Evolutionary conservation across 768 basidiomycete genomes (phyloP).

Genomic region (Mrakia frigida): DNA sequence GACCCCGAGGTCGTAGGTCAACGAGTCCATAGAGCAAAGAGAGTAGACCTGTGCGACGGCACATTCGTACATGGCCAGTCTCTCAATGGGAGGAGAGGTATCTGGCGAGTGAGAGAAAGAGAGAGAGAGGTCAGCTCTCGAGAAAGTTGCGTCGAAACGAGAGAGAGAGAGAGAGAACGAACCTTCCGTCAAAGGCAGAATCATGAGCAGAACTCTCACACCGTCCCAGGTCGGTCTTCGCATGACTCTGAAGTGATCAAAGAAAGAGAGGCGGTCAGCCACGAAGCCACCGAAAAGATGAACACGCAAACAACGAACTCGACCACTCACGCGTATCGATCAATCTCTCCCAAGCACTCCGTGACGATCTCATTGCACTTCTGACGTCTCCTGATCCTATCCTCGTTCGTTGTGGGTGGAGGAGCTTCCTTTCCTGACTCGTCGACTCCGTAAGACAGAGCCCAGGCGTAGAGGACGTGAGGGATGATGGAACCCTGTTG

Average conservation of each 20-base stretch:
- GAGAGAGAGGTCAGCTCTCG: background rate
- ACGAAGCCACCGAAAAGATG: background rate
- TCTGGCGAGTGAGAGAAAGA: constrained; percentile 41
- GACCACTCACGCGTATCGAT: constrained; percentile 47
- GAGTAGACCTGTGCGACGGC: constrained; percentile 75
- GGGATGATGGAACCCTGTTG: constrained; percentile 60
- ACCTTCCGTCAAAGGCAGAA: constrained; percentile 83
- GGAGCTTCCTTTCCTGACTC: constrained; percentile 60
- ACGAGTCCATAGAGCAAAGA: constrained; percentile 58
- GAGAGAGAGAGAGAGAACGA: constrained; percentile 35
- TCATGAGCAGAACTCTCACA: constrained; percentile 67
- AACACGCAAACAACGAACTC: background rate
- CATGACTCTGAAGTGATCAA: constrained; percentile 56
- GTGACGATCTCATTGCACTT: constrained; percentile 63
- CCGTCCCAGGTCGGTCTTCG: constrained; percentile 83
- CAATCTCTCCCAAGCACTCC: constrained; percentile 73
- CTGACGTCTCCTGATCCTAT: constrained; percentile 44
- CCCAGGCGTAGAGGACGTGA: constrained; percentile 81
- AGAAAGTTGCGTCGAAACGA: background rate
- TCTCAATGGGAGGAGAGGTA: constrained; percentile 49
- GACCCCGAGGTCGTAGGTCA: constrained; percentile 43
- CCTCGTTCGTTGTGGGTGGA: constrained; percentile 46
- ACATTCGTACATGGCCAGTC: constrained; percentile 67
- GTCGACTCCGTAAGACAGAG: constrained; percentile 79
- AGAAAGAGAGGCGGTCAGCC: background rate